Base-by-base conservation (phyloP, 805 yeast genomes). In the Suhomyces vadensis region DNA sequence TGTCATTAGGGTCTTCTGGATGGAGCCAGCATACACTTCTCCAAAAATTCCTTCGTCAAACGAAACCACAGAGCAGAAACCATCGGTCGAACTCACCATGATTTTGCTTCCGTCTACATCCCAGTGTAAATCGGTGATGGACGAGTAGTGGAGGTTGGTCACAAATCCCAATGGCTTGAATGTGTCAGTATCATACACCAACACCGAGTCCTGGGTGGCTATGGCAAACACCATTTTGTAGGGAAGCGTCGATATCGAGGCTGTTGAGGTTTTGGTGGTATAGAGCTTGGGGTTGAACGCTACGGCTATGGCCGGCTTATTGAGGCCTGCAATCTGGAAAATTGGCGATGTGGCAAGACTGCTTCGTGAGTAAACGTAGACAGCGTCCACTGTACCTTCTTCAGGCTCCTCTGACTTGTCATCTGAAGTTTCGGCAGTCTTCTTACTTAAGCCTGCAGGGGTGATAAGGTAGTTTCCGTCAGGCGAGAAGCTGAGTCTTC, bases 71-170 rank as follows among this genome's bases (percentile, higher is more conserved):
- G 96, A 85, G 51, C 97, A 85, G 61, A 90, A 92, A 14, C 98
- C 98, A 62, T 94, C 99, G 0, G 95, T 86, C 0, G 97, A 87
- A 5, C 95, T 82, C 19, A 87, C 73, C 53, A 92, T 70, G 13
- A 94, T 63, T 10, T 78, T 67, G 11, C 65, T 63, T 0, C 98
- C 99, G 61, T 87, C 90, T 4, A 67, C 64, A 17, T 87, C 76
- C 99, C 99, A 94, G 6, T 84, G 67, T 38, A 92, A 57, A 60
- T 94, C 99, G 0, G 99, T 91, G 25, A 94, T 75, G 1, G 94
- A 81, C 2, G 95, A 83, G 57, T 91, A 91, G 60, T 94, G 99
- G 40, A 94, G 70, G 55, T 89, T 89, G 0, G 87, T 76, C 2
- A 85, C 84, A 10, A 79, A 67, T 4, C 91, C 94, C 17, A 94